Conservation (phyloP, 352 stramenopile genomes). For the Pilasporangium apinafurcum region DNA sequence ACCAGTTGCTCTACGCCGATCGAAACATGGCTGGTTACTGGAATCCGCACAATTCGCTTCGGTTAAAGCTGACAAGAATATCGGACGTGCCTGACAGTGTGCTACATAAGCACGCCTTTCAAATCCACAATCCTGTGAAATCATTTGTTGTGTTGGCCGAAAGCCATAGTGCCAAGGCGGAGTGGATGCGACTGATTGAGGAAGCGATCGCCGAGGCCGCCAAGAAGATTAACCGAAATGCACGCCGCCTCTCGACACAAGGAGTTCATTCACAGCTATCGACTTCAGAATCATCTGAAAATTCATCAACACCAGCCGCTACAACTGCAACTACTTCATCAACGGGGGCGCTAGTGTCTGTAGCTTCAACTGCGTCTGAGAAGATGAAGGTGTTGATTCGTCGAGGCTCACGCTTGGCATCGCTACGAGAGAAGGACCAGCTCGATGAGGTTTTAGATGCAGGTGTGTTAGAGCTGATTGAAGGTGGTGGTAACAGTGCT, state of each 20-base stretch:
- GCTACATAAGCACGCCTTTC: slow-evolving; percentile 74
- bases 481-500: no score
- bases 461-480: no score
- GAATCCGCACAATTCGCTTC: slow-evolving; percentile 82
- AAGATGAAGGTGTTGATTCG: slow-evolving; percentile 53
- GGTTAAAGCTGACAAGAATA: slow-evolving; percentile 78
- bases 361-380: slow-evolving; percentile 14
- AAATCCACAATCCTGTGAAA: slow-evolving; percentile 82
- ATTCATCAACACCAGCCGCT: not conserved
- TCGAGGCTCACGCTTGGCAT: slow-evolving; percentile 36
- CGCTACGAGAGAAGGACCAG: slow-evolving; percentile 15
- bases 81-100: slow-evolving; percentile 64
- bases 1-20: slow-evolving; percentile 80
- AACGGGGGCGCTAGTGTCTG: slow-evolving; percentile 5
- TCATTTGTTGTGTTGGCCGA: slow-evolving; percentile 82
- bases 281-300: not conserved
- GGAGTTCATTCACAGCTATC: not conserved
- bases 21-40: slow-evolving; percentile 73
- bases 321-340: not conserved
- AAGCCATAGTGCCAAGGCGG: slow-evolving; percentile 46
- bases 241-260: slow-evolving; percentile 50
- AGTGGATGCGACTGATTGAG: slow-evolving; percentile 81
- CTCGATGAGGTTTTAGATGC: not conserved
- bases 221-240: slow-evolving; percentile 76
- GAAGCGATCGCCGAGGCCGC: slow-evolving; percentile 63